phyloP scores from a whole-genome alignment of 2,329 filamentous ascomycete species.

The Phoma sp. region DNA sequence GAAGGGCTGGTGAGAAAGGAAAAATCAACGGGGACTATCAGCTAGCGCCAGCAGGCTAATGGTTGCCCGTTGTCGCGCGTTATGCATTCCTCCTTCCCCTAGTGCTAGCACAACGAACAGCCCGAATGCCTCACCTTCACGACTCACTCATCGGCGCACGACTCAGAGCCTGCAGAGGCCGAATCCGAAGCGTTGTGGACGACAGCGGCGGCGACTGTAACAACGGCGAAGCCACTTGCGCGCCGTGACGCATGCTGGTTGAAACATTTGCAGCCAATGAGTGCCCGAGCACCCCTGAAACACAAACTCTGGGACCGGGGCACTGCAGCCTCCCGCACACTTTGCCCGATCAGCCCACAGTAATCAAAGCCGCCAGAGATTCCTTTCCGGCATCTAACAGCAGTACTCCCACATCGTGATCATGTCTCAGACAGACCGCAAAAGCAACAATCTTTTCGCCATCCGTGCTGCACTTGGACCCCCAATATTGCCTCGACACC shows the following conservation, averaged over 20 bases:
- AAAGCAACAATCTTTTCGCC: too few species aligned
- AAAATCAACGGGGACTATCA: conserved; percentile 20
- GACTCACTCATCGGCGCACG: conserved; percentile 1
- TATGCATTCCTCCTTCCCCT: conserved; percentile 14
- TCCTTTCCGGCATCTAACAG: too few species aligned
- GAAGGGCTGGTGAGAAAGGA: conserved; percentile 2
- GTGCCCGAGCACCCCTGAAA: conserved; percentile 8
- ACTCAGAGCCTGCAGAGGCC: conserved; percentile 16
- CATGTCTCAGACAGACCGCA: too few species aligned
- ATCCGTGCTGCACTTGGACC: background rate
- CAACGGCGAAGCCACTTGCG: conserved; percentile 19
- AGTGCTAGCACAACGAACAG: conserved; percentile 8
- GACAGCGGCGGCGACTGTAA: conserved; percentile 19
- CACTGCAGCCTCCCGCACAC: conserved; percentile 12
- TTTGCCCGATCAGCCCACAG: conserved; percentile 6
- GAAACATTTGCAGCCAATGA: conserved; percentile 23
- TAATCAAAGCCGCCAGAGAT: background rate
- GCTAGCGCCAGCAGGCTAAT: conserved; percentile 2
- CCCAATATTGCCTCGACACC: too few species aligned
- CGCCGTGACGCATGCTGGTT: conserved; percentile 13
- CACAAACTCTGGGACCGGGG: background rate
- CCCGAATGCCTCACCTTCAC: conserved; percentile 4
- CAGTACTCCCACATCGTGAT: background rate
- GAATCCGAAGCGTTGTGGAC: conserved; percentile 12
- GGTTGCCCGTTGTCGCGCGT: conserved; percentile 14